Conservation (phyloP, 805 yeast genomes). For the Nakazawaea peltata region DNA sequence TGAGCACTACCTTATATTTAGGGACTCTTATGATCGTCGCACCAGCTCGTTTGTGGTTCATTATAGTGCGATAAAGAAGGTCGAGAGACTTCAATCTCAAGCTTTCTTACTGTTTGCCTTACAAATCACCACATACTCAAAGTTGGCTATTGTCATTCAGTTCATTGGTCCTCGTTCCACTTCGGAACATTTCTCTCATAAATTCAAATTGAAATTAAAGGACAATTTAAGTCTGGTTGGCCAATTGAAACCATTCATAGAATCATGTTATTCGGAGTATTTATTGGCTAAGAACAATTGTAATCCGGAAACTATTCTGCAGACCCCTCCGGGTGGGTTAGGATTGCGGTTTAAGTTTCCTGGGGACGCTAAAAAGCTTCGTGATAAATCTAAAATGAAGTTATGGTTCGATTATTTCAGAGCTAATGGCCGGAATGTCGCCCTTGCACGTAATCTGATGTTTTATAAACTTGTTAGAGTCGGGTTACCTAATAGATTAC, state of each 20-base stretch:
- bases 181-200: constrained; percentile 73
- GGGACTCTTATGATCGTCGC: constrained; percentile 59
- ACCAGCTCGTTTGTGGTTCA: constrained; percentile 67
- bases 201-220: constrained; percentile 51
- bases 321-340: constrained; percentile 74
- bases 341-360: constrained; percentile 85
- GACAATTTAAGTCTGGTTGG: constrained; percentile 57
- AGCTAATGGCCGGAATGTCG: constrained; percentile 76
- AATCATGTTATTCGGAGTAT: constrained; percentile 80
- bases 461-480: constrained; percentile 81
- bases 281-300: constrained; percentile 52
- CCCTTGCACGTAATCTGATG: constrained; percentile 63
- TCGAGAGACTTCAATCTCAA: constrained; percentile 75
- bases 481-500: constrained; percentile 86
- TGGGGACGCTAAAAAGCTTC: constrained; percentile 69
- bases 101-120: constrained; percentile 76
- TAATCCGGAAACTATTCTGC: constrained; percentile 31
- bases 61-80: constrained; percentile 70
- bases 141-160: constrained; percentile 54
- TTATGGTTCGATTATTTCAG: constrained; percentile 90
- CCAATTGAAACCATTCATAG: constrained; percentile 54
- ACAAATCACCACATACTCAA: constrained; percentile 60
- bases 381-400: constrained; percentile 81
- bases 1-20: constrained; percentile 66
- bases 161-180: constrained; percentile 73